A percentile compares a stretch with the other conserved stretches of the same genome.
phyloP scores from a whole-genome alignment of 805 yeast species.

The Schwanniomyces pseudopolymorphus region DNA sequence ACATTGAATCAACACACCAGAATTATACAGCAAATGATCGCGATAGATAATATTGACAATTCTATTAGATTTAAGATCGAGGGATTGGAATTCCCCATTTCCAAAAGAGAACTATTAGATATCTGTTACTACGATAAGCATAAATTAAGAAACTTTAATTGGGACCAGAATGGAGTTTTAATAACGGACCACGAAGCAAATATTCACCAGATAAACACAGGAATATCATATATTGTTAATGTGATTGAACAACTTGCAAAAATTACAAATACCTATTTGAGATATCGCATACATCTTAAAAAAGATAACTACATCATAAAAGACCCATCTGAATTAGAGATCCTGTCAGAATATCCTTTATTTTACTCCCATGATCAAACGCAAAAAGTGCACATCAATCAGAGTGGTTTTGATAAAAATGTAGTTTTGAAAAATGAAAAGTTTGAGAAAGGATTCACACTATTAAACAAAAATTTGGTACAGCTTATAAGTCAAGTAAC shows the following conservation, averaged over 20 bases:
- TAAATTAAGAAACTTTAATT: slow-evolving; percentile 7
- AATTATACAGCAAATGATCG: slow-evolving; percentile 22
- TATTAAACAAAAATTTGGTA: slow-evolving; percentile 31
- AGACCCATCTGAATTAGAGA: slow-evolving; percentile 17
- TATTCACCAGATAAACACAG: slow-evolving; percentile 32
- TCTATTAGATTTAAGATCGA: slow-evolving; percentile 27
- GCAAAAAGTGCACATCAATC: slow-evolving; percentile 12
- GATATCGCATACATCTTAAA: slow-evolving; percentile 24
- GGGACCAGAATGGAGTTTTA: slow-evolving; percentile 8
- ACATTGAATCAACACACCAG: slow-evolving; percentile 11
- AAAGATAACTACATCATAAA: slow-evolving; percentile 22
- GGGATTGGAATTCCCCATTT: slow-evolving; percentile 37
- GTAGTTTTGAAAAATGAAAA: slow-evolving; percentile 15
- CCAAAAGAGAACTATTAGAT: slow-evolving; percentile 26
- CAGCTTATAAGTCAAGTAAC: slow-evolving; percentile 20
- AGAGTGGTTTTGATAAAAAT: neutral
- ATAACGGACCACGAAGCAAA: slow-evolving; percentile 9
- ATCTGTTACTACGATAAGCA: slow-evolving; percentile 25
- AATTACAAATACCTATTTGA: slow-evolving; percentile 23
- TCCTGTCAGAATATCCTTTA: slow-evolving; percentile 21
- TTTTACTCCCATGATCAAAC: slow-evolving; percentile 22
- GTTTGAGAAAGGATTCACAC: slow-evolving; percentile 33
- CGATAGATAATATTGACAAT: slow-evolving; percentile 22
- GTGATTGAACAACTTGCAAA: slow-evolving; percentile 23
- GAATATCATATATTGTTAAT: slow-evolving; percentile 28